Evolutionary conservation across 495 filamentous ascomycete genomes (phyloP), one percentile per base, ranked within the genome.

Genomic region (Penicillium cinerascens): DNA sequence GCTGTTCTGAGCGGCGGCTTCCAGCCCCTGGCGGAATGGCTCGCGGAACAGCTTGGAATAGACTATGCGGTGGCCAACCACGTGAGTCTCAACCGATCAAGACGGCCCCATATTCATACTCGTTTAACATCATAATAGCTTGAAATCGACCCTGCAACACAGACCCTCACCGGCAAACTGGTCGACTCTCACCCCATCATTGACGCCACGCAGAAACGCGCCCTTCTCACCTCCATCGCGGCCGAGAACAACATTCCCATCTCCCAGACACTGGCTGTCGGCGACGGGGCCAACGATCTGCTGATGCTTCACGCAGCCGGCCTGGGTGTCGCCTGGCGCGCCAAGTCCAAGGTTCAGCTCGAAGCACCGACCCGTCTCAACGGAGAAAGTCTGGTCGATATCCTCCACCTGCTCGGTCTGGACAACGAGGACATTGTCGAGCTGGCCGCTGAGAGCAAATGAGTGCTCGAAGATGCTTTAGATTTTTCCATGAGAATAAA

Each of bases 261-360:
- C 15, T 76, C 84, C n/a, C 87, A 95, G 69, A 86, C 88, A 11
- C 72, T 97, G 23, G 88, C 89, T 9, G 86, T 97, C 1, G 93
- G 93, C 11, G 93, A 98, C 61, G 93, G 93, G 21, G 92, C 93
- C 36, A 98, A 98, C 61, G 93, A 98, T 61, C 74, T 98, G 35
- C 77, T 87, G 38, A 98, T 98, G 93, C 88, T 98, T 72, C 78
- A 81, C 23, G 83, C 83, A 43, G 92, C 93, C 16, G 93, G 92
- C 5, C 69, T 97, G 49, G 93, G 93, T 5, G 84, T 97, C 36
- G 93, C 93, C 13, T 96, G 91, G 81, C 88, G 91, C 67, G 93
- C 93, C 21, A 98, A 98, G 76, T 87, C 86, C 45, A 83, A 82
- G 57, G 93, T 98, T 49, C 93, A 98, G 74, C 79, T 86, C 64